phyloP scores from a whole-genome alignment of 805 yeast species.

The Metschnikowia cerradonensis region DNA sequence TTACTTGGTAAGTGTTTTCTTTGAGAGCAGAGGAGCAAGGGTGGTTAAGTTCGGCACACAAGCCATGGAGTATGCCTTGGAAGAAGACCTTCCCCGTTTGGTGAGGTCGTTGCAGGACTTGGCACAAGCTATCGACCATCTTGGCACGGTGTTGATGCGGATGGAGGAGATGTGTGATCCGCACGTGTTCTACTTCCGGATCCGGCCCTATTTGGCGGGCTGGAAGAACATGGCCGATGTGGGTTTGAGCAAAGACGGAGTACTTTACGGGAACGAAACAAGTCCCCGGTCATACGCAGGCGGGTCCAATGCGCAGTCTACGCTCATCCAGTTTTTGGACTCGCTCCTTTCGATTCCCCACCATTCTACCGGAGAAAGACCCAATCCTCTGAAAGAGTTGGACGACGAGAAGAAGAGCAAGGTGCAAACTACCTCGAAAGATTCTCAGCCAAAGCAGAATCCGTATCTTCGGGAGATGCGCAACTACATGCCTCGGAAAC shows the following conservation, averaged over 20 bases:
- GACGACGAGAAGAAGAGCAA: background rate
- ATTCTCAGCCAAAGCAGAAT: constrained; percentile 23
- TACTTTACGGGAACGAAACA: constrained; percentile 65
- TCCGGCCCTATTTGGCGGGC: constrained; percentile 89
- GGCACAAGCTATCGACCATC: constrained; percentile 69
- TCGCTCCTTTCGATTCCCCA: constrained; percentile 73
- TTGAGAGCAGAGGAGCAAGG: constrained; percentile 78
- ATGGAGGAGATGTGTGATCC: constrained; percentile 97
- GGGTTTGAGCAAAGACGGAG: constrained; percentile 69
- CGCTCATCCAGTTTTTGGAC: constrained; percentile 84
- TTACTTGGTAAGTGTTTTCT: constrained; percentile 79
- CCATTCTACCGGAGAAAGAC: constrained; percentile 66
- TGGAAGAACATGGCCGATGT: constrained; percentile 90
- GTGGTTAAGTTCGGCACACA: constrained; percentile 64
- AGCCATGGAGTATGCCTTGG: constrained; percentile 55
- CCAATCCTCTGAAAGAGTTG: constrained; percentile 6
- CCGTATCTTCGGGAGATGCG: constrained; percentile 80
- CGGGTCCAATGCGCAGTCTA: constrained; percentile 92
- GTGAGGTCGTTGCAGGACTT: constrained; percentile 51
- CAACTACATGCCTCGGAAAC: constrained; percentile 84
- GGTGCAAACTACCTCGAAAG: background rate
- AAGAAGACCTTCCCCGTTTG: constrained; percentile 40
- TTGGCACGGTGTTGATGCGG: constrained; percentile 68
- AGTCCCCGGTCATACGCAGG: constrained; percentile 64
- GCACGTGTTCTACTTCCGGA: constrained; percentile 78